A percentile compares a stretch with the other conserved stretches of the same genome.
These are phyloP conservation scores for Pistacia atlantica DNA, from an alignment of 345 rosid species.

Conservation along the genomic window DNA sequence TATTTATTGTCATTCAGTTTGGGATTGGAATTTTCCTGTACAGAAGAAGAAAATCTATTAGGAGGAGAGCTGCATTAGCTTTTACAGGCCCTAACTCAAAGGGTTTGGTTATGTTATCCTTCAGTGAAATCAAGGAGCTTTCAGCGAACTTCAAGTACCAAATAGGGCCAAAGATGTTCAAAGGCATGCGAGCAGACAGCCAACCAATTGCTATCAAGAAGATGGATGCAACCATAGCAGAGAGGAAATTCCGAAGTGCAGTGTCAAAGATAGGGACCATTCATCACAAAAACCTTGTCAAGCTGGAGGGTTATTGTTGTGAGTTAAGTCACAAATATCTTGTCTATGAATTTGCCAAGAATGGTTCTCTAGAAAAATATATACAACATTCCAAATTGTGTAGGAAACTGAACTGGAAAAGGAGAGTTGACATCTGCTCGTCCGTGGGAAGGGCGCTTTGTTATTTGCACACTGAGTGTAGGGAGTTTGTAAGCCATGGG, in stretches of 20 bases:
- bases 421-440: conserved; percentile 57
- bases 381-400: conserved; percentile 53
- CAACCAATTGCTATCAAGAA: conserved; percentile 58
- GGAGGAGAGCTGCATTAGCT: conserved; percentile 49
- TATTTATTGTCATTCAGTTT: conserved; percentile 54
- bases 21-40: conserved; percentile 48
- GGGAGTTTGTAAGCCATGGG: conserved; percentile 80
- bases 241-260: conserved; percentile 67
- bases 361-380: conserved; percentile 58
- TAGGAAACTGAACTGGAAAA: conserved; percentile 64
- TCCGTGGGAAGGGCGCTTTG: conserved; percentile 67
- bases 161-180: conserved; percentile 61
- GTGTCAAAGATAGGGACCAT: conserved; percentile 72
- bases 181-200: conserved; percentile 58
- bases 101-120: conserved; percentile 58
- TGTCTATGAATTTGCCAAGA: conserved; percentile 64
- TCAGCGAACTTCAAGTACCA: conserved; percentile 53
- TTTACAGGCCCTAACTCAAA: conserved; percentile 43
- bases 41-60: conserved; percentile 41
- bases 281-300: conserved; percentile 72
- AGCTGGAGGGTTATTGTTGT: conserved; percentile 76
- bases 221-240: conserved; percentile 49
- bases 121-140: conserved; percentile 60
- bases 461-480: conserved; percentile 75
- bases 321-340: conserved; percentile 59